A percentile compares a stretch with the other conserved stretches of the same genome.
Conservation (phyloP, 2,329 filamentous ascomycete species). For the Cucurbitaria berberidis region DNA sequence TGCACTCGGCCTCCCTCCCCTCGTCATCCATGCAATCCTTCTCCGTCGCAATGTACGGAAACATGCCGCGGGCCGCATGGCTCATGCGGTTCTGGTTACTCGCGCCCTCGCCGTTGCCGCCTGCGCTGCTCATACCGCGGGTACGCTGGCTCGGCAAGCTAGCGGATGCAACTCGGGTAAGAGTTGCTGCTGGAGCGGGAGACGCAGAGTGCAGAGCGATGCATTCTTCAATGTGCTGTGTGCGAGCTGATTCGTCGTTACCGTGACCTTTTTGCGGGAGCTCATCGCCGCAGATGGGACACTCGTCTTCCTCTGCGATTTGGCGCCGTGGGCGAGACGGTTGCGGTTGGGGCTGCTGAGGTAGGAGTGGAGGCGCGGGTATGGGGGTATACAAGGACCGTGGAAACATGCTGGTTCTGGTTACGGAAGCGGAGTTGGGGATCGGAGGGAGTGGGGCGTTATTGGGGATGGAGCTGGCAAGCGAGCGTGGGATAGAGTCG, state of each 20-base stretch:
- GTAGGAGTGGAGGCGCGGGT: slow-evolving; percentile 16
- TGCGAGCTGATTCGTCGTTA: slow-evolving; percentile 50
- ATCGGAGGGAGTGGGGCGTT: slow-evolving; percentile 11
- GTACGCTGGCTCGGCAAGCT: slow-evolving; percentile 38
- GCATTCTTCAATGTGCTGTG: slow-evolving; percentile 54
- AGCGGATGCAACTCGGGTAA: slow-evolving; percentile 29
- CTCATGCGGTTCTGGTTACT: slow-evolving; percentile 31
- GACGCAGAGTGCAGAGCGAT: slow-evolving; percentile 43
- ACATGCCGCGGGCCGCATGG: slow-evolving; percentile 50
- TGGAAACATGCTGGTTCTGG: slow-evolving; percentile 23
- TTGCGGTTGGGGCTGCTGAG: slow-evolving; percentile 23
- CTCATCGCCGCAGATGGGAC: slow-evolving; percentile 76
- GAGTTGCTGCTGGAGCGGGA: slow-evolving; percentile 19
- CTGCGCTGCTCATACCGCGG: slow-evolving; percentile 40
- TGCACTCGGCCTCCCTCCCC: slow-evolving; percentile 61
- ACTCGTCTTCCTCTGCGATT: slow-evolving; percentile 74
- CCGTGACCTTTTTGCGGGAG: slow-evolving; percentile 61
- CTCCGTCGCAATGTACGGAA: slow-evolving; percentile 64
- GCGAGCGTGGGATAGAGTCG: slow-evolving; percentile 17
- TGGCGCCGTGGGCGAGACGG: slow-evolving; percentile 33
- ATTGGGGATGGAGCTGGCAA: slow-evolving; percentile 6
- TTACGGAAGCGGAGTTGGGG: slow-evolving; percentile 15
- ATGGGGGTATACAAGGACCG: slow-evolving; percentile 20
- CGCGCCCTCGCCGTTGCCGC: slow-evolving; percentile 31
- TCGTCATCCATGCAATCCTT: slow-evolving; percentile 67